phyloP scores from a whole-genome alignment of 345 rosid genomes.

The Gossypium mustelinum region DNA sequence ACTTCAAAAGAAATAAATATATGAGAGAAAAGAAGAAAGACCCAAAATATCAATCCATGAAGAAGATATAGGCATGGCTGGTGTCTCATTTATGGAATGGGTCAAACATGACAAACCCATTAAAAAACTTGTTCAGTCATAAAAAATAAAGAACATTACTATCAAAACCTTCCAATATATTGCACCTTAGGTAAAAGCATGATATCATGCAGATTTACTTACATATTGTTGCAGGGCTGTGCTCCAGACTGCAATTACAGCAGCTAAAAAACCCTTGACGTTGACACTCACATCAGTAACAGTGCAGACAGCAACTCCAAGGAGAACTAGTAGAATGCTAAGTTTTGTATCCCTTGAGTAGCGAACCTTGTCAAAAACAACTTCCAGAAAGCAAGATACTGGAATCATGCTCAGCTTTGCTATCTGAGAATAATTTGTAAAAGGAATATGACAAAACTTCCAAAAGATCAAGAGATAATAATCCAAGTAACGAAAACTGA shows the following conservation, averaged over 20 bases:
- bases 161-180: not conserved
- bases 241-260: conserved; percentile 94
- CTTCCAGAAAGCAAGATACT: conserved; percentile 89
- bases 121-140: not conserved
- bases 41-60: conserved; percentile 1
- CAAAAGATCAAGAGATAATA: conserved; percentile 5
- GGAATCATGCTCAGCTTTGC: conserved; percentile 99
- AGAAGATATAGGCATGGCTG: not conserved
- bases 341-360: conserved; percentile 97
- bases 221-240: conserved; percentile 97
- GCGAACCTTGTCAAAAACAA: conserved; percentile 85
- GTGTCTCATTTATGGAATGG: not conserved
- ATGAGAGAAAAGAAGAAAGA: not conserved
- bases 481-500: conserved; percentile 19
- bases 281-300: conserved; percentile 99
- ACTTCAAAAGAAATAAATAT: conserved; percentile 40
- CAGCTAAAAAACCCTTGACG: conserved; percentile 83
- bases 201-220: conserved; percentile 29
- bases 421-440: conserved; percentile 47
- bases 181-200: not conserved
- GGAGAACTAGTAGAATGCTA: conserved; percentile 81
- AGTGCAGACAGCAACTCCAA: conserved; percentile 97
- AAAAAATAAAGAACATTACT: conserved; percentile 1
- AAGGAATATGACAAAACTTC: not conserved
- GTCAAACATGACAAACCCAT: not conserved